These are phyloP conservation scores for Ceratocystis alfenasii DNA, from an alignment of 2,329 filamentous ascomycete species.

Conservation along the genomic window DNA sequence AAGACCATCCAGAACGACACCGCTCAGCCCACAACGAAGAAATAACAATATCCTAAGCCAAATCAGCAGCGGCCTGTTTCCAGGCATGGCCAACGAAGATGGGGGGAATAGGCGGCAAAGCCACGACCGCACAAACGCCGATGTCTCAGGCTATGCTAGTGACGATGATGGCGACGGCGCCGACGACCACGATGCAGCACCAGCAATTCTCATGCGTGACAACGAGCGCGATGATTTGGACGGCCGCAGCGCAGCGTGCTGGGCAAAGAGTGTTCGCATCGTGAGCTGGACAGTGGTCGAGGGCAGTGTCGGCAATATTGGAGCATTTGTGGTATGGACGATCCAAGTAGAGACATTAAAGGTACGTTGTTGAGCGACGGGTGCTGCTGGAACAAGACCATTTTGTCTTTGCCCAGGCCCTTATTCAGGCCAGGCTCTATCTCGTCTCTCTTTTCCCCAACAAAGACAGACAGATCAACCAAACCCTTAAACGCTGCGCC, in stretches of 20 bases:
- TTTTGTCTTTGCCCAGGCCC: not conserved
- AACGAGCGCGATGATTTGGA: slow-evolving; percentile 44
- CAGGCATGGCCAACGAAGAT: not conserved
- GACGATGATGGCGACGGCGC: slow-evolving; percentile 6
- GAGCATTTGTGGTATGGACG: slow-evolving; percentile 95
- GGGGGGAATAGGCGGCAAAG: not conserved
- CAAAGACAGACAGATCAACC: not conserved
- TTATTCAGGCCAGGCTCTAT: not conserved
- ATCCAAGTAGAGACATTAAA: slow-evolving; percentile 76
- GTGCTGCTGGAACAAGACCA: not conserved
- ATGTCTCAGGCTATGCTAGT: not conserved
- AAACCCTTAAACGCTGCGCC: no score
- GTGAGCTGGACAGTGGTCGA: slow-evolving; percentile 46
- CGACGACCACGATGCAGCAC: slow-evolving; percentile 25
- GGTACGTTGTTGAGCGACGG: slow-evolving; percentile 38
- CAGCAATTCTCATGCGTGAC: slow-evolving; percentile 50
- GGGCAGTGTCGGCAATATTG: slow-evolving; percentile 46
- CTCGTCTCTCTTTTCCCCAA: not conserved
- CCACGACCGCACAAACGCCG: not conserved
- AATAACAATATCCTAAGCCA: not conserved
- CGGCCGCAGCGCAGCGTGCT: slow-evolving; percentile 46
- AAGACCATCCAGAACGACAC: not conserved
- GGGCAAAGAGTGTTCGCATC: slow-evolving; percentile 52
- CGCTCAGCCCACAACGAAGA: slow-evolving; percentile 3
- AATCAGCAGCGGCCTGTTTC: not conserved